These are phyloP conservation scores for Clitocybe nebularis DNA, from an alignment of 1,284 basidiomycete genomes.

Conservation along the genomic window DNA sequence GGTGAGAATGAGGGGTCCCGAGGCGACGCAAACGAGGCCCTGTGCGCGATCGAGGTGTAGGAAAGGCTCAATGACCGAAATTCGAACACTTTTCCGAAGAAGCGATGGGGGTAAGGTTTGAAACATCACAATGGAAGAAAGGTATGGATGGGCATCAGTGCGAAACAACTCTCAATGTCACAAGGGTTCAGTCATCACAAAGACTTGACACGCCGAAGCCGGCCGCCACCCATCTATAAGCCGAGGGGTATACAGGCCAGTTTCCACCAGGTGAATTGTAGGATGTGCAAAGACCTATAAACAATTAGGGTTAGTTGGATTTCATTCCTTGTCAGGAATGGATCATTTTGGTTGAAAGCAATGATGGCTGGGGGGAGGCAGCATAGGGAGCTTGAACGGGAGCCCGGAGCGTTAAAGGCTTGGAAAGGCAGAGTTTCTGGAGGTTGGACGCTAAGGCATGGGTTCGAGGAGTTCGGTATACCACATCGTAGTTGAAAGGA, in stretches of 20 bases:
- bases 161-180: constrained; percentile 11
- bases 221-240: constrained; percentile 23
- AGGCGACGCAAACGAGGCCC: constrained; percentile 42
- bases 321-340: constrained; percentile 33
- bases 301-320: constrained; percentile 53
- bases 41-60: constrained; percentile 28
- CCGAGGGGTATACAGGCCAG: constrained; percentile 17
- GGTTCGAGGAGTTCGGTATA: background rate
- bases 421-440: constrained; percentile 20
- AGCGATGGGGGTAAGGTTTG: constrained; percentile 30
- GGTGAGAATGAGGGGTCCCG: constrained; percentile 35
- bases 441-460: constrained; percentile 4
- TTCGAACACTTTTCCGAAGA: constrained; percentile 43
- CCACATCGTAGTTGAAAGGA: constrained; percentile 1
- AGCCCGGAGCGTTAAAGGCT: constrained; percentile 29
- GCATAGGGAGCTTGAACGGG: constrained; percentile 16
- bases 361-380: constrained; percentile 13
- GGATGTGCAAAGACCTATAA: constrained; percentile 28
- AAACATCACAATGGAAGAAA: constrained; percentile 33
- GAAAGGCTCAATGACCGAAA: constrained; percentile 15
- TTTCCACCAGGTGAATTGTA: constrained; percentile 26
- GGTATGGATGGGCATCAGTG: constrained; percentile 7
- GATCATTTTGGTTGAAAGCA: constrained; percentile 31
- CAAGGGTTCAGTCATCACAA: constrained; percentile 17
- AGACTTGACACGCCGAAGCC: constrained; percentile 19